Evolutionary conservation across 257 asterid genomes (phyloP).

Genomic region (Ligustrum vulgare): DNA sequence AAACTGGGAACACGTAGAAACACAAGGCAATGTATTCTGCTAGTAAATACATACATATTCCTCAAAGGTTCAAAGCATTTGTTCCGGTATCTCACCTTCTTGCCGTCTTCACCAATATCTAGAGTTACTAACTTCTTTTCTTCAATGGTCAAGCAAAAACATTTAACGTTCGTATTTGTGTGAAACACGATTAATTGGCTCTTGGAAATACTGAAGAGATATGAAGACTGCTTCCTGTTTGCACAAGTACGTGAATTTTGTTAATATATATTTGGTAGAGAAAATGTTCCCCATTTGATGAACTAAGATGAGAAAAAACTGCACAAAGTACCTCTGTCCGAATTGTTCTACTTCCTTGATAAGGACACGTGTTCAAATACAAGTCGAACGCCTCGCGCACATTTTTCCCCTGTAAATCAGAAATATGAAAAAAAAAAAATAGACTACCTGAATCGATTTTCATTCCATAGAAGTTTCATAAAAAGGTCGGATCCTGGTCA

Average conservation of each 20-base stretch:
- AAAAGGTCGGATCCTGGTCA: background rate
- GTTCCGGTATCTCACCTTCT: background rate
- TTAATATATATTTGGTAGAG: background rate
- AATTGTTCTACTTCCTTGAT: conserved; percentile 95
- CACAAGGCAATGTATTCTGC: background rate
- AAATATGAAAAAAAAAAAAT: background rate
- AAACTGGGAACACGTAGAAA: background rate
- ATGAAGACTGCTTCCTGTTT: conserved; percentile 84
- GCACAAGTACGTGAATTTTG: background rate
- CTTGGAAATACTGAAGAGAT: conserved; percentile 85
- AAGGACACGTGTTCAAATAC: conserved; percentile 83
- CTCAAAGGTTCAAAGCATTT: background rate
- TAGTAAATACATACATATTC: too few species aligned
- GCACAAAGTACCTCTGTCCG: conserved; percentile 66
- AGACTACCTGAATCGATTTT: background rate
- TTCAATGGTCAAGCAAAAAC: background rate
- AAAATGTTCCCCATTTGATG: background rate
- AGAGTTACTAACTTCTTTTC: background rate
- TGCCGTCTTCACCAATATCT: background rate
- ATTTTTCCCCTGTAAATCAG: conserved; percentile 56
- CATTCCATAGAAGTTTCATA: background rate
- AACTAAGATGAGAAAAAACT: background rate
- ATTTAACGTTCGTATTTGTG: conserved; percentile 15
- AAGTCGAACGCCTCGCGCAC: conserved; percentile 62
- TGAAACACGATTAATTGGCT: conserved; percentile 57